Evolutionary conservation across 495 filamentous ascomycete species (phyloP), one percentile per base, ranked within the genome.

Genomic region (Xylaria grammica): DNA sequence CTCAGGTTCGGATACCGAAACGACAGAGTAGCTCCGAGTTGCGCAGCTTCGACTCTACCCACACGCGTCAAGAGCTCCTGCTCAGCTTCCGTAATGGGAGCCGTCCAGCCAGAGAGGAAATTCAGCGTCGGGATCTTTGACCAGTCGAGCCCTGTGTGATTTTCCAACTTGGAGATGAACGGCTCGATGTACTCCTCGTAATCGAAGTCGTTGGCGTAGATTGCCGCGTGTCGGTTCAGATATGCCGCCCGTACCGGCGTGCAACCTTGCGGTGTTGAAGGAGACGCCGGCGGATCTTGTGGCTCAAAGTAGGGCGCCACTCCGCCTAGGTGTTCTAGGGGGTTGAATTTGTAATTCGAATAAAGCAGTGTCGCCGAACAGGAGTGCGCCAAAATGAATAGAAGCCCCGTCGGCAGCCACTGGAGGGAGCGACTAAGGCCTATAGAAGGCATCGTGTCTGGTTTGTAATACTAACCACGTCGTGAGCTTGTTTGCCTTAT

Each of bases 271-370:
- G 76, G 75, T 30, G 72, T 15, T 9, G 68, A 57, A 9, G 76
- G 74, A 1, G 73, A 75, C 5, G 73, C 64, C 19, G 77, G 75
- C 34, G 80, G 80, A 54, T 81, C 80, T 52, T 73, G 71, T 15
- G 79, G 75, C 67, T 84, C 80, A 58, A 82, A 84, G 61, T 82
- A 82, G 1, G 81, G 80, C 3, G 80, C 71, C 15, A 82, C 75
- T 45, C 80, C 80, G 45, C 78, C 77, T 9, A 84, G 77, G 67
- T 84, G 80, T 55, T 80, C 67, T 3, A 84, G 72, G 9, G 81
- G 81, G 46, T 82, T 73, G 62, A 84, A 82, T 19, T 51, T 67
- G 48, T 82, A 82, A 8, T 69, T 63, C 7, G 74, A 71, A 57
- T 75, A 73, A 30, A 77, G 68, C 17, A 65, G 60, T 15, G 73